Conservation (phyloP, 2,329 filamentous ascomycete genomes). For the Neofusicoccum ribis region DNA sequence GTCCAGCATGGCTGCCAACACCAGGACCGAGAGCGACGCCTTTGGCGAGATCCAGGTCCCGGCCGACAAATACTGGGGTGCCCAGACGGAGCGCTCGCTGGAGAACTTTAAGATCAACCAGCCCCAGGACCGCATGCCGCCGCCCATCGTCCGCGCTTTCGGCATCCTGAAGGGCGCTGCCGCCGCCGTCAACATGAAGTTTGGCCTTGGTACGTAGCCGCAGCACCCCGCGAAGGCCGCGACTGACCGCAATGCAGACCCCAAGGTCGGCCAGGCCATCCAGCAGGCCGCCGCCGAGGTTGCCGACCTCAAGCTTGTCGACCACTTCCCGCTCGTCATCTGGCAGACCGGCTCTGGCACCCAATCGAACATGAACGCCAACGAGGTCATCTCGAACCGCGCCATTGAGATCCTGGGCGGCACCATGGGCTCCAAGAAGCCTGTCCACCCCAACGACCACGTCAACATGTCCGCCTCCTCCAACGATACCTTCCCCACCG, state of each 20-base stretch:
- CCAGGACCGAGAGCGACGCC: conserved; percentile 90
- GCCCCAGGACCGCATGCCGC: conserved; percentile 97
- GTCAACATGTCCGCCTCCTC: conserved; percentile 99
- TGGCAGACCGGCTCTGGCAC: conserved; percentile 99
- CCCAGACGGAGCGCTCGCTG: conserved; percentile 93
- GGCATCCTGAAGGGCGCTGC: conserved; percentile 97
- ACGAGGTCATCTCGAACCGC: conserved; percentile 99
- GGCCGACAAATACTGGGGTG: conserved; percentile 96
- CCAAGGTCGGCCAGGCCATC: conserved; percentile 87
- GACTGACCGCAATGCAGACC: conserved; percentile 56
- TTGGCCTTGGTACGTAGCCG: conserved; percentile 68
- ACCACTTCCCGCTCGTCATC: conserved; percentile 97
- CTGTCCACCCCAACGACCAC: conserved; percentile 98
- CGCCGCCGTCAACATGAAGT: conserved; percentile 92
- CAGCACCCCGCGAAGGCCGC: neutral
- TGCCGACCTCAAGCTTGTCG: conserved; percentile 85
- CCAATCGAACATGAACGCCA: conserved; percentile 99
- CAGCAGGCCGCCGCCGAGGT: conserved; percentile 92
- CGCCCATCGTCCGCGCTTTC: conserved; percentile 87
- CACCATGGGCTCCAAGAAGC: conserved; percentile 93
- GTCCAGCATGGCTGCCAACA: conserved; percentile 43
- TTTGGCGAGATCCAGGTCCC: conserved; percentile 96
- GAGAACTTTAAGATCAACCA: conserved; percentile 99
- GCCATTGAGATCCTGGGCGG: conserved; percentile 97
- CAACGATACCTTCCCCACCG: conserved; percentile 98